Base-by-base conservation (phyloP, 306 rosid species). In the Alnus glutinosa region DNA sequence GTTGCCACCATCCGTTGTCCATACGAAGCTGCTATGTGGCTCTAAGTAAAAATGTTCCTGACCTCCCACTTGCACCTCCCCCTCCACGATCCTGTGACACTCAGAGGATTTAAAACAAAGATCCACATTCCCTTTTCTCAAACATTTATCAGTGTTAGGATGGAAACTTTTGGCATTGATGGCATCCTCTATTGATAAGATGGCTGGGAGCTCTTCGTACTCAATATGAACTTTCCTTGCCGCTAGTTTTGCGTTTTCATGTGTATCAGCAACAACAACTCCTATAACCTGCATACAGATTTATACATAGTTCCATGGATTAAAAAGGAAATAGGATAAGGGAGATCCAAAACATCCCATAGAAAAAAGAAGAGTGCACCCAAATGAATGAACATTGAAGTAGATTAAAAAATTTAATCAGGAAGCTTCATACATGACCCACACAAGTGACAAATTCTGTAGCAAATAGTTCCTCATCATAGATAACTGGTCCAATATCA, bases 21-120 rank as follows among this genome's bases (percentile, higher is more conserved):
- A 95, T 68, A 95, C 11, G 76, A 92, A 82, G 83, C 87, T 95
- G 85, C 96, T 79, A 19, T 95, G 74, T 59, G 97, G 94, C 90
- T 95, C 98, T 85, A 95, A 86, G 86, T 95, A 95, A 79, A 95
- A 95, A 87, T 95, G 98, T 82, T 95, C 98, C 83, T 95, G 98
- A 71, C 98, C 97, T 78, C 98, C 98, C 11, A 95, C 87, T 67
- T 81, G 91, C 86, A 95, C 98, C 74, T 90, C 93, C 76, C 97
- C 97, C 83, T 91, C 97, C 74, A 92, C 78, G 81, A 92, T 89
- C 83, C 78, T 87, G 81, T 95, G 92, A 86, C 97, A 94, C 77
- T 86, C 88, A 73, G 88, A 85, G 23, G 94, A 95, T 79, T 84
- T 89, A 78, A 95, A 95, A 82, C 97, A 91, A 50, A 79, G 83